These are phyloP conservation scores for Articulospora tetracladia DNA, from an alignment of 495 filamentous ascomycete species.

Conservation along the genomic window DNA sequence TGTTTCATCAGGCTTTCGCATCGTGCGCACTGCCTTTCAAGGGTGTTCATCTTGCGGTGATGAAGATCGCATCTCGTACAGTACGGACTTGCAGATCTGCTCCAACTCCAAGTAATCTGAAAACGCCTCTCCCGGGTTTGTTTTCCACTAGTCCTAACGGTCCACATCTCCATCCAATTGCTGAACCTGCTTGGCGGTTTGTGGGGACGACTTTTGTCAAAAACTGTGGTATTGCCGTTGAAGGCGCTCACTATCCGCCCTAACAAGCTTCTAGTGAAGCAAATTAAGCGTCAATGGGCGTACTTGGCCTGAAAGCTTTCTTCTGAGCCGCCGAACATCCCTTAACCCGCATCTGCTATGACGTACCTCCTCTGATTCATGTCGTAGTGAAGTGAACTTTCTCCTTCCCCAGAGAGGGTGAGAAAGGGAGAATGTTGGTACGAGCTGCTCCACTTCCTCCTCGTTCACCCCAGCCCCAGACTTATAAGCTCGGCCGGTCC, in stretches of 20 bases:
- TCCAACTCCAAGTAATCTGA: no score
- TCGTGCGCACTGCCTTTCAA: no score
- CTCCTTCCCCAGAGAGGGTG: background rate
- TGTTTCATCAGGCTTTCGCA: no score
- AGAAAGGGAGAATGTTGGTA: background rate
- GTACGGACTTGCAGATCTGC: no score
- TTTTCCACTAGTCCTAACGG: no score
- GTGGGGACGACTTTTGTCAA: background rate
- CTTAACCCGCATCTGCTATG: background rate
- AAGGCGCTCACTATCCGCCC: background rate
- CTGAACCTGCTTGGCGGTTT: background rate
- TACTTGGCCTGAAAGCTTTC: background rate
- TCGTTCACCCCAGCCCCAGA: background rate
- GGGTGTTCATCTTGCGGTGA: no score
- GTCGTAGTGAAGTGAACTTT: background rate
- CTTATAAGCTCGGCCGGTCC: background rate
- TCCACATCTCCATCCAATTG: no score
- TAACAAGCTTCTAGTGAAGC: background rate
- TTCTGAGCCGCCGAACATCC: background rate
- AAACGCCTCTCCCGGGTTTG: no score
- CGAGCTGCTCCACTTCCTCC: background rate
- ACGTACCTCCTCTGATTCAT: background rate
- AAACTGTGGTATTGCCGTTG: background rate
- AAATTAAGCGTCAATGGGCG: background rate
- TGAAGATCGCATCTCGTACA: no score